Evolutionary conservation across 371 early-diverging fungal species (phyloP), one percentile per base, ranked within the genome.

Genomic region (Mucor irregularis): DNA sequence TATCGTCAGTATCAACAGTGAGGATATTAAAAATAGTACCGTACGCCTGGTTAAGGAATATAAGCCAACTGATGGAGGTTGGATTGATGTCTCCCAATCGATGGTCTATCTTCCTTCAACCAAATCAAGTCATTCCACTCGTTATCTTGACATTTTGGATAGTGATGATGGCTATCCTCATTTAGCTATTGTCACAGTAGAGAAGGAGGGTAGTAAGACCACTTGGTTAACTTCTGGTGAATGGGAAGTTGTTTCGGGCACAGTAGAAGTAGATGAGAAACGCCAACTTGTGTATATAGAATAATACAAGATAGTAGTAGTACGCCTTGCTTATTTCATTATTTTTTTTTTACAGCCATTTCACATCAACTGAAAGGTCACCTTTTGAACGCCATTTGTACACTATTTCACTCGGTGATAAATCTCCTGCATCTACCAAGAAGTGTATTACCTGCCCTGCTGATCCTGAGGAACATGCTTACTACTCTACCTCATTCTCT

Each of bases 101-200:
- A 74, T 78, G 56, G 69, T 71, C 6, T 77, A 69, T 56, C 38
- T 82, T 0, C 66, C 75, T 21, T 62, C 81, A 0, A 61, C 72
- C 0, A 71, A 69, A 21, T 70, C 73, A 25, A 56, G 34, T 17
- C 66, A 64, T 1, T 61, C 74, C 2, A 76, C 87, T 2, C 74
- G 74, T 13, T 98, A 96, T 64, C 58, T 96, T 10, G 96, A 95
- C 61, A 69, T 93, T 10, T 82, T 83, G 26, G 90, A 92, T 52
- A 76, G 88, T 48, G 78, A 63, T 2, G 69, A 87, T 21, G 95
- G 92, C 0, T 92, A 80, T 69, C 72, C 82, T 52, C 98, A 97
- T 63, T 53, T 97, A 40, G 97, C 92, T 2, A 78, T 91, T 30
- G 91, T 90, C 48, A 53, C 70, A 26, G 59, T 63, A 5, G 31